These are phyloP conservation scores for Metschnikowia matae DNA, from an alignment of 805 yeast genomes.

Conservation along the genomic window DNA sequence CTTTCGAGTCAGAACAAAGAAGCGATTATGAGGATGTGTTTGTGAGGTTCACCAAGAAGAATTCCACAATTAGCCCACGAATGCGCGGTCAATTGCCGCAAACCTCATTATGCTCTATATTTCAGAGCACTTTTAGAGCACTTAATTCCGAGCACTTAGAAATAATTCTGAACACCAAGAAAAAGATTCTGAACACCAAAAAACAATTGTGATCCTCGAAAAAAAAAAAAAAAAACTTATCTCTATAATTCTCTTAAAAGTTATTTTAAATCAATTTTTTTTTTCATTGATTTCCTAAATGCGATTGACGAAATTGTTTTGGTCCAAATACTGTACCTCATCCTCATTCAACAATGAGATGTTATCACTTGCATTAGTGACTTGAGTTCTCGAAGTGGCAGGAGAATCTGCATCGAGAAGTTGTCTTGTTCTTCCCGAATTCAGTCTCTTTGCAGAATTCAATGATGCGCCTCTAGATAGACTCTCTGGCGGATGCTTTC, in stretches of 20 bases:
- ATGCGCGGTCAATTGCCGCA: conserved; percentile 3
- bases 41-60: neutral
- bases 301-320: conserved; percentile 11
- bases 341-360: conserved; percentile 14
- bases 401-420: conserved; percentile 4
- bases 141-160: too few relatives aligned
- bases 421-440: conserved; percentile 6
- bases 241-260: too few relatives aligned
- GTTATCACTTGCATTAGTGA: neutral
- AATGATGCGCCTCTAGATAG: conserved; percentile 12
- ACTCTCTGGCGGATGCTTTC: conserved; percentile 3
- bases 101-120: neutral
- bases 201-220: too few relatives aligned
- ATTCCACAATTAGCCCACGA: neutral
- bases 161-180: too few relatives aligned
- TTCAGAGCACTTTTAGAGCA: too few relatives aligned
- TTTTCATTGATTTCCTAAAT: neutral
- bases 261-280: too few relatives aligned
- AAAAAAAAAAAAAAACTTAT: too few relatives aligned
- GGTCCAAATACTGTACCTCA: conserved; percentile 13
- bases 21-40: neutral
- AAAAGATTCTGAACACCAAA: too few relatives aligned
- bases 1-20: neutral
- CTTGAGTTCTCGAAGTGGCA: neutral
- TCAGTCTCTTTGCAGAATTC: neutral